A percentile compares a stretch with the other conserved stretches of the same genome.
These are phyloP conservation scores for Malus fusca DNA, from an alignment of 306 rosid species.

Conservation along the genomic window DNA sequence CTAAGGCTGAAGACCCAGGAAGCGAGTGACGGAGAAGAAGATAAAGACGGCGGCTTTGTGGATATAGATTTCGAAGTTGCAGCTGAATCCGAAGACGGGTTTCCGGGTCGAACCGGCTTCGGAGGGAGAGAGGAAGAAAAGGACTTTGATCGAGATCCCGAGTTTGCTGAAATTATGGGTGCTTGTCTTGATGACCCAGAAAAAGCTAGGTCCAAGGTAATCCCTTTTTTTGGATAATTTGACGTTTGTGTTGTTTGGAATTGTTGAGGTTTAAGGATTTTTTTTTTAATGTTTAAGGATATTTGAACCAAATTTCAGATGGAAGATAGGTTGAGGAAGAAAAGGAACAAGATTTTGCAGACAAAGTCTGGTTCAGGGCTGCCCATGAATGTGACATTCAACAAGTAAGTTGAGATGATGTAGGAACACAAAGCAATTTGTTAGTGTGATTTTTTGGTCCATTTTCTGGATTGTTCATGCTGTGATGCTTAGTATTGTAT, in stretches of 20 bases:
- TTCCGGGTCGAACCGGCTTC: slow-evolving; percentile 31
- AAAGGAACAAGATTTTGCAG: slow-evolving; percentile 76
- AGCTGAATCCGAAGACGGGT: slow-evolving; percentile 24
- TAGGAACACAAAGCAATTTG: background rate
- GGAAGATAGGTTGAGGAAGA: slow-evolving; percentile 80
- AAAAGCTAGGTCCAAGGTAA: slow-evolving; percentile 68
- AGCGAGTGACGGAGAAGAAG: slow-evolving; percentile 23
- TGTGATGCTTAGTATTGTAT: background rate
- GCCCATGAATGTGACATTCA: slow-evolving; percentile 66
- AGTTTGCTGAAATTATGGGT: slow-evolving; percentile 72
- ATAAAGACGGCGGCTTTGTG: slow-evolving; percentile 5
- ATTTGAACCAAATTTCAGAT: slow-evolving; percentile 43
- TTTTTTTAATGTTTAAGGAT: background rate
- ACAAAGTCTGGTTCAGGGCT: slow-evolving; percentile 71
- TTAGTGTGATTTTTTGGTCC: background rate
- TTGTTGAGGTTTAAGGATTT: background rate
- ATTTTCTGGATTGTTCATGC: background rate
- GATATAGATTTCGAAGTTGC: slow-evolving; percentile 10
- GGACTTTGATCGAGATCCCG: slow-evolving; percentile 76
- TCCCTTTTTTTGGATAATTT: background rate
- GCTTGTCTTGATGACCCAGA: slow-evolving; percentile 61
- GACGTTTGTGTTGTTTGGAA: background rate
- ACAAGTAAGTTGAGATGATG: slow-evolving; percentile 48
- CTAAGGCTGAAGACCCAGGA: slow-evolving; percentile 22
- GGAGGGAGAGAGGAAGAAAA: slow-evolving; percentile 39